phyloP scores from a whole-genome alignment of 2,329 filamentous ascomycete species.

The Fusarium fujikuroi region DNA sequence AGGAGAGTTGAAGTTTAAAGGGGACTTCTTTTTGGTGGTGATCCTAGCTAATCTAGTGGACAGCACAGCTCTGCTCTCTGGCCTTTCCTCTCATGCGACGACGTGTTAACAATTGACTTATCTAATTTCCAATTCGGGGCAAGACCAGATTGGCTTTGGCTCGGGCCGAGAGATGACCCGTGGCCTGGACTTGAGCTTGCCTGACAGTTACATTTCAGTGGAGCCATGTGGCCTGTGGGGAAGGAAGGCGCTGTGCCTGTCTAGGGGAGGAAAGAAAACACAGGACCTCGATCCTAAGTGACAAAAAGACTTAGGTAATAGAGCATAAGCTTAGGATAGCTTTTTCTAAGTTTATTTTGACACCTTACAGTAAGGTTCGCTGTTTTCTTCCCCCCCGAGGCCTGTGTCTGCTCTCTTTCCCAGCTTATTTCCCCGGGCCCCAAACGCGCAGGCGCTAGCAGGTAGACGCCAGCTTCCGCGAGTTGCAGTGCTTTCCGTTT shows the following conservation, averaged over 20 bases:
- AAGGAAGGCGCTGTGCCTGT: background rate
- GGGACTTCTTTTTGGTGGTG: slow-evolving; percentile 34
- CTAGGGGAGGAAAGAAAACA: too few species aligned
- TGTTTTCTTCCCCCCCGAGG: too few species aligned
- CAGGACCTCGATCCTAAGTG: too few species aligned
- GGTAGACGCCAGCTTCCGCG: slow-evolving; percentile 34
- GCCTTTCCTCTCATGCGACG: slow-evolving; percentile 31
- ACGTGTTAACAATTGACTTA: slow-evolving; percentile 38
- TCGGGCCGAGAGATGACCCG: slow-evolving; percentile 29
- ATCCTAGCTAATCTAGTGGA: slow-evolving; percentile 31
- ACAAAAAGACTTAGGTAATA: too few species aligned
- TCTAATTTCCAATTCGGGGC: slow-evolving; percentile 32
- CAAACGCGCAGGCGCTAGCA: slow-evolving; percentile 36
- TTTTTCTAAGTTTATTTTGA: too few species aligned
- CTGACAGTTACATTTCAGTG: slow-evolving; percentile 9
- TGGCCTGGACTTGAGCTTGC: background rate
- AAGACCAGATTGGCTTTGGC: slow-evolving; percentile 23
- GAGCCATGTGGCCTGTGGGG: slow-evolving; percentile 12
- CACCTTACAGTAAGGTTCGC: too few species aligned
- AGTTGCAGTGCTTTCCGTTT: slow-evolving; percentile 24
- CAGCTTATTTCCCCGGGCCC: slow-evolving; percentile 34
- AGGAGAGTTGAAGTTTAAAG: slow-evolving; percentile 37
- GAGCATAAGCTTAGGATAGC: too few species aligned
- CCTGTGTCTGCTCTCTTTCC: slow-evolving; percentile 26
- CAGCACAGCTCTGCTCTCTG: slow-evolving; percentile 27